Conservation (phyloP, 345 rosid species). For the Linum tenue region DNA sequence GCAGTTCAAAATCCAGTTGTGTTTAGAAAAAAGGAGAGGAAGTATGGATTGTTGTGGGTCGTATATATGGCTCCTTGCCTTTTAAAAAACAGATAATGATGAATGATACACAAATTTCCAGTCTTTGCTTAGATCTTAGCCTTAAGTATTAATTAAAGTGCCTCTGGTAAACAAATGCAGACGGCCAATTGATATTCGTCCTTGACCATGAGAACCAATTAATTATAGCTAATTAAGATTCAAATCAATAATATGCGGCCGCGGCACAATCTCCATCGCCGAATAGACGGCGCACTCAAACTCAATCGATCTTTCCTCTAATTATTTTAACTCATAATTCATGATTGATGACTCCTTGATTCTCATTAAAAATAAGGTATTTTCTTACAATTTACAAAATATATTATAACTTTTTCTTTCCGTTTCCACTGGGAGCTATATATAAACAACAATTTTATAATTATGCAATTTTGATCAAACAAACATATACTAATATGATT, state of each 20-base stretch:
- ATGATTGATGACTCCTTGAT: background rate
- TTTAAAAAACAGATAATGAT: background rate
- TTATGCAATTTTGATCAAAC: too few species aligned
- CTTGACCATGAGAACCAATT: background rate
- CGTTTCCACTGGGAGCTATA: too few species aligned
- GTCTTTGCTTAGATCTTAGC: too few species aligned
- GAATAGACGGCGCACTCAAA: conserved; percentile 18
- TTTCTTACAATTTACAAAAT: too few species aligned
- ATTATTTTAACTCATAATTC: background rate
- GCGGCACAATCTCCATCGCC: background rate
- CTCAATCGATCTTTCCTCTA: too few species aligned
- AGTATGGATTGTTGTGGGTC: too few species aligned
- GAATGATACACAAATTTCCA: background rate
- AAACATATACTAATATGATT: too few species aligned
- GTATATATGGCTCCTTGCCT: background rate
- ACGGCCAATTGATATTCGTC: background rate
- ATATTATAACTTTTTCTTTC: too few species aligned
- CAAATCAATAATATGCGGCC: too few species aligned
- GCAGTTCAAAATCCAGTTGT: conserved; percentile 2
- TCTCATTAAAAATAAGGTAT: background rate
- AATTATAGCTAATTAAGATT: too few species aligned
- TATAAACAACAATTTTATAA: too few species aligned
- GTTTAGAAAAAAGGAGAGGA: background rate
- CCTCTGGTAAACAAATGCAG: background rate
- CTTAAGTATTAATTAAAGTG: background rate